Evolutionary conservation across 2,329 filamentous ascomycete species (phyloP), one percentile per base, ranked within the genome.

Genomic region (Stachybotrys elegans): DNA sequence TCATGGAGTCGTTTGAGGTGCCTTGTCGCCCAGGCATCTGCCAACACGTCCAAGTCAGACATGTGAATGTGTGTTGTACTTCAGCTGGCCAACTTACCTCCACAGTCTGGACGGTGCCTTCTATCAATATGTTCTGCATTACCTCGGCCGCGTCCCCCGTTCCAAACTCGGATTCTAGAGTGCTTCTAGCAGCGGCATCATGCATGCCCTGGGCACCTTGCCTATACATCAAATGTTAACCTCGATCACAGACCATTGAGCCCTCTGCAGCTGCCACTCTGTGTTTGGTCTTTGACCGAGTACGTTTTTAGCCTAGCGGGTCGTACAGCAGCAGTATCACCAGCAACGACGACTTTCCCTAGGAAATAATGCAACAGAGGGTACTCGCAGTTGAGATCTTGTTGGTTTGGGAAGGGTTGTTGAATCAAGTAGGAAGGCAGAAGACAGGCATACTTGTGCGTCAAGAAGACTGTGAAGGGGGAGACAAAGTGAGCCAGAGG

Each of bases 401-500:
- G n/a, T n/a, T n/a, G n/a, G n/a, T n/a, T n/a, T n/a, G n/a, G n/a
- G n/a, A n/a, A n/a, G n/a, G n/a, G n/a, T n/a, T n/a, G n/a, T n/a
- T 34, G 35, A 42, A 45, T 44, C 36, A 45, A 54, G 43, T 47
- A 52, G n/a, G n/a, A n/a, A n/a, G n/a, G n/a, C n/a, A n/a, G n/a
- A n/a, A n/a, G n/a, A n/a, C 27, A 41, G 39, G 73, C 86, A 71
- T 77, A 96, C 91, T 84, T 86, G 73, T 94, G 87, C 25, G 90
- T 95, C 35, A 86, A 73, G 60, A 95, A 95, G 60, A 98, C 76
- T 76, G 95, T 88, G 76, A 88, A 97, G 8, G 86, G 78, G 46
- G 84, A 88, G 44, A 97, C 78, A 44, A 98, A 91, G 58, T 96
- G 83, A 2, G 87, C 78, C 39, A 97, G 71, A 29, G 93, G 86